Evolutionary conservation across 2,329 filamentous ascomycete species (phyloP).

Genomic region (Colletotrichum theobromicola): DNA sequence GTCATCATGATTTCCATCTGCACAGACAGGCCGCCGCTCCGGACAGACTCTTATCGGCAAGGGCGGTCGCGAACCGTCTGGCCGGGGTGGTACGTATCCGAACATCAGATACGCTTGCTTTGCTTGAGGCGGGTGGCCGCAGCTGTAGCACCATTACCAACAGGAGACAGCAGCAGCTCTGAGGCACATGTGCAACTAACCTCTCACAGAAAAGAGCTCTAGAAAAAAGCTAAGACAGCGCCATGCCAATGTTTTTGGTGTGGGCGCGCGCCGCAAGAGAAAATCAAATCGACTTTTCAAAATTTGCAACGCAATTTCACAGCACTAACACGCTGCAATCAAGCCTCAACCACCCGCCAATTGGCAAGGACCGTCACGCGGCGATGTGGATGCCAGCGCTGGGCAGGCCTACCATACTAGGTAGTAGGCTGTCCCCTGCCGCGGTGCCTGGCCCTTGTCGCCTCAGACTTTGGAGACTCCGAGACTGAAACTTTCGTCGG

Average conservation of each 20-base stretch:
- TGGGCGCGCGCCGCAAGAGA: background rate
- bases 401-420: too few relatives aligned
- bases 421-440: background rate
- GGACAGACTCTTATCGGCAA: slow-evolving; percentile 6
- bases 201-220: background rate
- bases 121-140: background rate
- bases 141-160: background rate
- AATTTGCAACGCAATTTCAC: background rate
- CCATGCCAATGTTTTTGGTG: background rate
- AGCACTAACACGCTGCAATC: background rate
- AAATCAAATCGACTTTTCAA: background rate
- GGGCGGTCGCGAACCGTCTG: background rate
- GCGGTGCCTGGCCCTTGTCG: slow-evolving; percentile 2
- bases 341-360: background rate
- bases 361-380: background rate
- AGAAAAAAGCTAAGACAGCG: background rate
- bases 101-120: background rate
- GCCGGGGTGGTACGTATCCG: background rate
- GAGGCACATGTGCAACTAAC: background rate
- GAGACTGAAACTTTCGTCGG: slow-evolving; percentile 18
- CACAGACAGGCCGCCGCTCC: background rate
- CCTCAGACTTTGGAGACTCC: slow-evolving; percentile 11
- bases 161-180: background rate
- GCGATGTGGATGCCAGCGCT: background rate
- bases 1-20: background rate